Base-by-base conservation (phyloP, 2,329 filamentous ascomycete species). In the Pestalotiopsis sp. region DNA sequence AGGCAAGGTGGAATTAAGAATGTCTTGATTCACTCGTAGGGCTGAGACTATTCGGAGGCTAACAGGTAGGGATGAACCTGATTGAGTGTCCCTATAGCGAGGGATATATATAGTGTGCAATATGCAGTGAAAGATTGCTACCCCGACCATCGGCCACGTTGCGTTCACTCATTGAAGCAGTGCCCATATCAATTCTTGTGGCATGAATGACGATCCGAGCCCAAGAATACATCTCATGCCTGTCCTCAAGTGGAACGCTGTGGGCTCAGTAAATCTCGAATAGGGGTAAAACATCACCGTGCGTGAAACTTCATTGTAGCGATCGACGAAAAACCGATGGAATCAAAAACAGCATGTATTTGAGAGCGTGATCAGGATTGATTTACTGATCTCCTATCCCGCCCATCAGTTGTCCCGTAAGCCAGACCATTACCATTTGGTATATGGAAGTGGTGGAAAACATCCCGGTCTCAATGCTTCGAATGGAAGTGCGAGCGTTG, bases 261-360 rank as follows among this genome's bases (percentile, higher is more conserved):
- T 31, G 23, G 6, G 14, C 36, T 69, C 57, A 38, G 69, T 61
- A 68, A 64, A 68, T 74, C 73, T 67, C 71, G 41, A 45, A 45
- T 17, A 45, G 12, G 41, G 41, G 41, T 13, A 45, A 17, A 45
- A 45, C 13, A 45, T 45, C 41, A 45, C 13, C 41, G 12, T 14
- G 13, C 41, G 17, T 14, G 41, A 45, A 45, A 45, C 41, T 45
- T 13, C 17, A 45, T 13, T 45, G n/a, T 6, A n/a, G 7, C 9
- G 6, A 52, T 17, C 17, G 20, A 9, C 6, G n/a, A 4, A 23
- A 45, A 52, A 36, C 1, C 11, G 14, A 52, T 20, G 45, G 45
- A 52, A 52, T 20, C 45, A 52, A 52, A 49, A 49, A 52, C 6
- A 52, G 45, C 45, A n/a, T 52, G 17, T 52, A 52, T 52, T 52